These are phyloP conservation scores for Capronia epimyces DNA, from an alignment of 2,329 filamentous ascomycete species.

Conservation along the genomic window DNA sequence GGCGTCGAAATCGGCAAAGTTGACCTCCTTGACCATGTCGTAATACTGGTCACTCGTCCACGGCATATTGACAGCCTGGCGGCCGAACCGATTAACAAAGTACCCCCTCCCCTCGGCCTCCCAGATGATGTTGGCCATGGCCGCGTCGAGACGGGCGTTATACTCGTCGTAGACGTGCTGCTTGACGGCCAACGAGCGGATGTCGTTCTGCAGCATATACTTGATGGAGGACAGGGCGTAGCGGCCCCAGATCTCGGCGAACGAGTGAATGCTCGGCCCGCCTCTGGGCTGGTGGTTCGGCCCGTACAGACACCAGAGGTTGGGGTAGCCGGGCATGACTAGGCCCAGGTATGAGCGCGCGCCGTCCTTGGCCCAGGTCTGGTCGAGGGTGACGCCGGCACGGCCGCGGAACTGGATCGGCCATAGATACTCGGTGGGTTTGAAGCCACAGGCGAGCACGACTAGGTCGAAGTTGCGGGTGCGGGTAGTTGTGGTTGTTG, in stretches of 20 bases:
- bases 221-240: not conserved
- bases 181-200: not conserved
- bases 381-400: constrained; percentile 40
- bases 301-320: not conserved
- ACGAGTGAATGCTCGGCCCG: not conserved
- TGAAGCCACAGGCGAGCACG: constrained; percentile 36
- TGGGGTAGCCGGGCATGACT: too few relatives aligned
- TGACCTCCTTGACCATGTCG: not conserved
- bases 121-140: not conserved
- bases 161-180: not conserved
- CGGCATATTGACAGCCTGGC: constrained; percentile 1
- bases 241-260: not conserved
- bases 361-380: constrained; percentile 29
- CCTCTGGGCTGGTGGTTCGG: constrained; percentile 2
- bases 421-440: constrained; percentile 51
- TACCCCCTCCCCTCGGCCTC: not conserved
- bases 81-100: not conserved
- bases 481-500: too few relatives aligned
- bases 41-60: not conserved
- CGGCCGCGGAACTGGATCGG: constrained; percentile 45
- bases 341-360: not conserved
- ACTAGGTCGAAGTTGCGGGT: constrained; percentile 34
- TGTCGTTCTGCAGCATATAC: not conserved
- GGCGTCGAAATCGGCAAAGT: constrained; percentile 33
- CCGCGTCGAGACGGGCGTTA: not conserved